These are phyloP conservation scores for Achlya hypogyna DNA, from an alignment of 352 stramenopile genomes.

Conservation along the genomic window DNA sequence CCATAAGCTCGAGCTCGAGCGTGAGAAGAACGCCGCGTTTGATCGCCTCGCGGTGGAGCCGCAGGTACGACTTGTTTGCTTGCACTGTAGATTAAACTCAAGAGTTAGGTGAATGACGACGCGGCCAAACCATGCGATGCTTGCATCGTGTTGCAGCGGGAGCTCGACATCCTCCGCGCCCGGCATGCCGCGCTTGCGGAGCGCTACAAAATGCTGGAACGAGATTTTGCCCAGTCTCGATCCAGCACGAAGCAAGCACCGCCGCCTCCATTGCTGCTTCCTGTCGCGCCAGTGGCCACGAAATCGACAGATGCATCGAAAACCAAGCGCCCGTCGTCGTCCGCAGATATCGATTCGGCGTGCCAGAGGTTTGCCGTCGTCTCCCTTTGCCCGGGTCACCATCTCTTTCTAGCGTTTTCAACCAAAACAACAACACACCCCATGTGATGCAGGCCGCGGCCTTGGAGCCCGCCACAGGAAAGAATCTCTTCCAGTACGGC, in stretches of 20 bases:
- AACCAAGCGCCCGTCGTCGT: background rate
- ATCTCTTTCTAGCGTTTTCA: background rate
- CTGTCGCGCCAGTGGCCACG: background rate
- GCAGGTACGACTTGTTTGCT: background rate
- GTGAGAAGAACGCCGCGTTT: background rate
- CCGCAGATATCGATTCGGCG: background rate
- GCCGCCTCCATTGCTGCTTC: background rate
- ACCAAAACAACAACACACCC: conserved; percentile 14
- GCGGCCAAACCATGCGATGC: background rate
- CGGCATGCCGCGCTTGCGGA: conserved; percentile 1
- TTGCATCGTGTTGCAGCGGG: conserved; percentile 4
- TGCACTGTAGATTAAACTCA: background rate
- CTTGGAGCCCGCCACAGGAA: background rate
- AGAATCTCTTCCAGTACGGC: background rate
- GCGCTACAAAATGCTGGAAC: conserved; percentile 2
- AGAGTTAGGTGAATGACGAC: background rate
- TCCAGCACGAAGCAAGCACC: background rate
- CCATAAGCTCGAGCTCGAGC: background rate
- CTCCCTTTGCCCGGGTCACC: background rate
- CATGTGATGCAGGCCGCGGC: conserved; percentile 4
- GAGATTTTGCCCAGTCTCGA: background rate
- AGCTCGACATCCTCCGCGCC: conserved; percentile 8
- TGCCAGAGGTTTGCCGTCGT: conserved; percentile 12
- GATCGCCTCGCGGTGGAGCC: background rate
- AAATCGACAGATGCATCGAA: background rate